Evolutionary conservation across 1,284 basidiomycete genomes (phyloP), one percentile per base, ranked within the genome.

Genomic region (Meripilus lineatus): DNA sequence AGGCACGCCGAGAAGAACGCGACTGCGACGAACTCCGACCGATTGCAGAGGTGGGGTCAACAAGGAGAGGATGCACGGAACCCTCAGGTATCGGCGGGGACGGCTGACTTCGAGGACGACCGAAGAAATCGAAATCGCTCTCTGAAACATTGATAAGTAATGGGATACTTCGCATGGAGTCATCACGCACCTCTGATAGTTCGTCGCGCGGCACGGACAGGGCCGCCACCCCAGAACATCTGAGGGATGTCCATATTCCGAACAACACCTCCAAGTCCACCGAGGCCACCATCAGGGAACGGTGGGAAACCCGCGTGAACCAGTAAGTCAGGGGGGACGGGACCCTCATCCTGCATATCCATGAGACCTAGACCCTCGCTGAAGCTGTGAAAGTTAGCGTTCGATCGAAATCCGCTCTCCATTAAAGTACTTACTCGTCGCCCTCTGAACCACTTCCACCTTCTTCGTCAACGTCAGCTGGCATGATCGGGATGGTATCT

Each of bases 61-160:
- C 59, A 10, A 96, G 75, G 8, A 96, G 70, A 3, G 93, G 93
- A 60, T 96, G 93, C 1, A 84, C 84, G 11, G 81, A 81, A 32
- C 78, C 70, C 55, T 89, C 85, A 21, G 75, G 69, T 14, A 72
- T 71, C 13, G 36, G 37, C 10, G 75, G 67, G 5, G 70, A 58
- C 30, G 70, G 64, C 3, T 62, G 59, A 50, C 71, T 74, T 50
- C 84, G 71, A 32, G 73, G 58, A 42, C 82, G 71, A 24, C 83
- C 83, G 53, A 87, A 84, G 24, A 84, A 67, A 35, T 79, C 76
- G 18, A 75, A 50, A 47, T 75, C 74, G 33, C 82, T 79, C 32
- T 77, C 74, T 46, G 55, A 66, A 40, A 40, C 38, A 24, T 18
- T 33, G 30, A 21, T 23, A 24, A 20, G 51, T 24, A 35, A 26